Evolutionary conservation across 2,329 filamentous ascomycete species (phyloP).

Genomic region (Sporothrix euskadiensis): DNA sequence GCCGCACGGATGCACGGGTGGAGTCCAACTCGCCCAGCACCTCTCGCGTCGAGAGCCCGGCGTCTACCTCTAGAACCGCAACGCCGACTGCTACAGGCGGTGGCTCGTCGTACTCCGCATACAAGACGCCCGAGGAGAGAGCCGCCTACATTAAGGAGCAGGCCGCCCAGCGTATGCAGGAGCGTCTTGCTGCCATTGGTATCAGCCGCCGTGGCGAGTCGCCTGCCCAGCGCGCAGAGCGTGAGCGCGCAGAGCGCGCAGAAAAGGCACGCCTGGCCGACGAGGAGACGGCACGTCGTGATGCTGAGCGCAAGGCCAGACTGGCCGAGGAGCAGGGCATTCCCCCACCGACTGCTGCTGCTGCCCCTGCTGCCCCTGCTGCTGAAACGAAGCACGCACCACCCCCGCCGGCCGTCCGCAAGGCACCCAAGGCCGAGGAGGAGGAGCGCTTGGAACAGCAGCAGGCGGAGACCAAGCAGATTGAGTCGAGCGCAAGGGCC

Average conservation of each 20-base stretch:
- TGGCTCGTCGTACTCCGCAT: conserved; percentile 76
- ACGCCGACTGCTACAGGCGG: conserved; percentile 54
- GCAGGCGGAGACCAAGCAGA: conserved; percentile 67
- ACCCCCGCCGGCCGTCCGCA: conserved; percentile 54
- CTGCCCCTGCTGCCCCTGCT: conserved; percentile 35
- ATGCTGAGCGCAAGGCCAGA: conserved; percentile 81
- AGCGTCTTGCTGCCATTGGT: conserved; percentile 88
- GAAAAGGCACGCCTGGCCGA: conserved; percentile 87
- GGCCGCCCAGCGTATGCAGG: conserved; percentile 94
- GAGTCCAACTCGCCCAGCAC: conserved; percentile 39
- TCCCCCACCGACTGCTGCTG: conserved; percentile 58
- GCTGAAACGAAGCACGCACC: conserved; percentile 65
- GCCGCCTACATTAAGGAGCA: conserved; percentile 97
- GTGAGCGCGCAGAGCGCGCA: conserved; percentile 83
- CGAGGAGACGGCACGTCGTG: conserved; percentile 86
- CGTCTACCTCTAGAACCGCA: conserved; percentile 46
- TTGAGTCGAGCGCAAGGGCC: conserved; percentile 78
- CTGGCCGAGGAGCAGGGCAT: conserved; percentile 73
- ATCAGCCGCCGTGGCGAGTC: conserved; percentile 86
- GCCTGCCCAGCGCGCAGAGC: conserved; percentile 79
- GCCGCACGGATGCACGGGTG: conserved; percentile 46
- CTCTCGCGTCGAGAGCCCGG: conserved; percentile 26
- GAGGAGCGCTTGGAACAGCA: conserved; percentile 69
- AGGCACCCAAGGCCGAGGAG: conserved; percentile 58
- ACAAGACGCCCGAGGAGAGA: conserved; percentile 88